Evolutionary conservation across 345 rosid genomes (phyloP).

Genomic region (Salix purpurea): DNA sequence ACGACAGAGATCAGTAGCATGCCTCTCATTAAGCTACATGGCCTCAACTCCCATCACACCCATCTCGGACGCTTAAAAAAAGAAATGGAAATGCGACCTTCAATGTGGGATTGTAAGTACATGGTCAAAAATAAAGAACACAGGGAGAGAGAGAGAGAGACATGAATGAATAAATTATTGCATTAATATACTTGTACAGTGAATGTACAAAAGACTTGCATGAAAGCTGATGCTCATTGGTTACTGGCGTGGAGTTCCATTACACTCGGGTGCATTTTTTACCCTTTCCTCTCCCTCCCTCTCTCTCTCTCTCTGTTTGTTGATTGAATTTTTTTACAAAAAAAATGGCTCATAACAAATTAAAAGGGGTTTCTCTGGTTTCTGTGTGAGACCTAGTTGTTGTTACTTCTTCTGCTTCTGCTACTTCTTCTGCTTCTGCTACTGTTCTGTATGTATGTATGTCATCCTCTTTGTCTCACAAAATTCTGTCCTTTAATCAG

Average conservation of each 20-base stretch:
- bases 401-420: constrained; percentile 13
- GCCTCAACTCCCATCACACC: neutral
- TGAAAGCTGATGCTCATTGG: constrained; percentile 61
- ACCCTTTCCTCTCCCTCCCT: constrained; percentile 6
- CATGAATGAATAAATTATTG: neutral
- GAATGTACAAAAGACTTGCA: constrained; percentile 33
- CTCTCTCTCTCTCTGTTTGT: constrained; percentile 18
- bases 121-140: neutral
- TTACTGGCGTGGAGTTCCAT: constrained; percentile 38
- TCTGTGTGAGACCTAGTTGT: constrained; percentile 11
- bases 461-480: neutral
- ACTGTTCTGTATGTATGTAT: constrained; percentile 3
- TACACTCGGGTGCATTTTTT: constrained; percentile 46
- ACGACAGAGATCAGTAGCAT: neutral
- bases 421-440: constrained; percentile 19
- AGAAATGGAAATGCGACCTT: neutral
- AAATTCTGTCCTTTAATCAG: neutral
- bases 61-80: neutral
- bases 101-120: neutral
- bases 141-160: neutral
- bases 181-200: neutral
- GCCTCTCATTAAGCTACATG: neutral
- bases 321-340: constrained; percentile 59
- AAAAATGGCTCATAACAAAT: constrained; percentile 65
- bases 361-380: constrained; percentile 44